Percentiles rank a stretch among this genome's conserved stretches.
These are phyloP conservation scores for Linum usitatissimum DNA, from an alignment of 345 rosid species.

Conservation along the genomic window DNA sequence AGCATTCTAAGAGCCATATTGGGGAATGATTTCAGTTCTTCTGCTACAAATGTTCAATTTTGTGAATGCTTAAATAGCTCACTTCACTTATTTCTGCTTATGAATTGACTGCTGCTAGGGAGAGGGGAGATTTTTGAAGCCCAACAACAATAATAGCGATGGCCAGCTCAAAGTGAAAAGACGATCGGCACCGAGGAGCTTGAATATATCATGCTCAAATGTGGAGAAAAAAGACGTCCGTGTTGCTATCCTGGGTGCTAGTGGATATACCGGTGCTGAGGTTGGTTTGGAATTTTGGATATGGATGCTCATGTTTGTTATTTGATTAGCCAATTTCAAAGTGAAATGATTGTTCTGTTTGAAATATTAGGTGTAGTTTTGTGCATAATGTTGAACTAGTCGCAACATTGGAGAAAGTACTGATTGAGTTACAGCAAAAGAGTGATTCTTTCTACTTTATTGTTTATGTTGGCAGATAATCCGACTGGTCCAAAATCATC, in stretches of 20 bases:
- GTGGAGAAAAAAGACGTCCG: conserved; percentile 49
- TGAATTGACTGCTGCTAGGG: conserved; percentile 13
- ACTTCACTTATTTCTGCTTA: too few relatives aligned
- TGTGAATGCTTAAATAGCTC: neutral
- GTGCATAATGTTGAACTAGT: neutral
- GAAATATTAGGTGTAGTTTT: neutral
- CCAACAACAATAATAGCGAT: neutral
- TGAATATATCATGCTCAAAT: conserved; percentile 26
- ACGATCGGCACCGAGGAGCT: conserved; percentile 23
- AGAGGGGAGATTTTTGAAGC: conserved; percentile 6
- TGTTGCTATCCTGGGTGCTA: conserved; percentile 90
- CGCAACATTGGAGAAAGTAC: neutral
- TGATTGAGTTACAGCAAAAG: neutral
- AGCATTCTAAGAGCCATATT: neutral
- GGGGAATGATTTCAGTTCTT: neutral
- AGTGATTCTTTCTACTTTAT: neutral
- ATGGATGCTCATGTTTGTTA: neutral
- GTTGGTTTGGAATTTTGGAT: conserved; percentile 25
- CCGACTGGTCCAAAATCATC: conserved; percentile 72
- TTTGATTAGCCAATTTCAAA: neutral
- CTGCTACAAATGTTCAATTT: neutral
- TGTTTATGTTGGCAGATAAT: conserved; percentile 49
- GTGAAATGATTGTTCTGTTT: neutral
- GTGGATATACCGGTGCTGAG: conserved; percentile 99
- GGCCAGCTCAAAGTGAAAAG: conserved; percentile 20